A percentile compares a stretch with the other conserved stretches of the same genome.
Conservation (phyloP, 2,329 filamentous ascomycete species). For the Gaeumannomyces sp. region DNA sequence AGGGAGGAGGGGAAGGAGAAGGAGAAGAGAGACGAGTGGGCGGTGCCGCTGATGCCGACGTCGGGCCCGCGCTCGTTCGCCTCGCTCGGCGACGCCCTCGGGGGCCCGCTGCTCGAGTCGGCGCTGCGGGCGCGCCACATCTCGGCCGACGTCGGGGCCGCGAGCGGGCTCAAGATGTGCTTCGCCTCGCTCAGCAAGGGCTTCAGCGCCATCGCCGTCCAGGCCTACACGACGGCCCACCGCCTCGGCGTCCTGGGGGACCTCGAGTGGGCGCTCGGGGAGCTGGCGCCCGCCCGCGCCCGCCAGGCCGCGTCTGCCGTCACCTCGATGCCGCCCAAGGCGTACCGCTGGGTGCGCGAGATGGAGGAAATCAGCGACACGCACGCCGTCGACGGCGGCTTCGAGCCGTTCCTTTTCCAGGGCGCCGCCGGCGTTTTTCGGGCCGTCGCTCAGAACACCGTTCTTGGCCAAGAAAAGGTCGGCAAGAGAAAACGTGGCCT, state of each 20-base stretch:
- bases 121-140: conserved; percentile 45
- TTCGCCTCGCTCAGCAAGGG: conserved; percentile 58
- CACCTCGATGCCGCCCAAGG: conserved; percentile 61
- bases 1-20: background rate
- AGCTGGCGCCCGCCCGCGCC: conserved; percentile 40
- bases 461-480: conserved; percentile 53
- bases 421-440: conserved; percentile 57
- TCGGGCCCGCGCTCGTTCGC: conserved; percentile 37
- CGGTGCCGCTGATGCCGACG: conserved; percentile 22
- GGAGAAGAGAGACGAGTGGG: conserved; percentile 13
- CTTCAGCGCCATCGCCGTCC: conserved; percentile 62
- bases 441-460: conserved; percentile 53
- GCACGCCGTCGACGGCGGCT: conserved; percentile 59
- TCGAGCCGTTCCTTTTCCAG: conserved; percentile 45
- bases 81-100: conserved; percentile 22
- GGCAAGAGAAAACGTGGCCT: conserved; percentile 49
- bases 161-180: conserved; percentile 60
- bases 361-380: conserved; percentile 70
- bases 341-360: conserved; percentile 71
- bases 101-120: conserved; percentile 27
- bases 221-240: conserved; percentile 64
- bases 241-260: conserved; percentile 55
- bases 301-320: conserved; percentile 37
- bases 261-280: conserved; percentile 49
- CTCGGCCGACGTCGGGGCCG: conserved; percentile 43